Percentiles rank a stretch among this genome's conserved stretches.
Evolutionary conservation across 2,329 filamentous ascomycete species (phyloP).

Genomic region (Penicillium sp.): DNA sequence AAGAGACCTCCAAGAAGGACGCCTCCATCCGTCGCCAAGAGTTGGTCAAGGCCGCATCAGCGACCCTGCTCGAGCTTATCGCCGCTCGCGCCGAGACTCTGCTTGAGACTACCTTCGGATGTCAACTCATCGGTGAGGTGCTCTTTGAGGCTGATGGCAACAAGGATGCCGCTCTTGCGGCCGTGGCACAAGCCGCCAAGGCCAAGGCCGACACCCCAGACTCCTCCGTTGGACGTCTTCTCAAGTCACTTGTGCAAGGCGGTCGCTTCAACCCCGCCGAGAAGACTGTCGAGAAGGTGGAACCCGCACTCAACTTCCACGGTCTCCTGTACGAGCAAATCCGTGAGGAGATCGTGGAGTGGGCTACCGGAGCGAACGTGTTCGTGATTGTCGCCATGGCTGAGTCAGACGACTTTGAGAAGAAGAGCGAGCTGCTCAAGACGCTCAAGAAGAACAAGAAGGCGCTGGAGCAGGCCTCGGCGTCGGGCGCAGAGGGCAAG

Average conservation of each 20-base stretch:
- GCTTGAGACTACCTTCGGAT: constrained; percentile 74
- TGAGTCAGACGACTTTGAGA: constrained; percentile 70
- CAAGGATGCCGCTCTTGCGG: constrained; percentile 71
- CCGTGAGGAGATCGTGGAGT: constrained; percentile 70
- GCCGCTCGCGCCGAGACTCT: constrained; percentile 67
- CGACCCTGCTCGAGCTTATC: constrained; percentile 73
- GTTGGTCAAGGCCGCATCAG: constrained; percentile 71
- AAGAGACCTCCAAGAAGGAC: constrained; percentile 90
- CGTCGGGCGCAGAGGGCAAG: constrained; percentile 53
- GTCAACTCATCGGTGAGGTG: constrained; percentile 81
- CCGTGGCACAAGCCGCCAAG: constrained; percentile 55
- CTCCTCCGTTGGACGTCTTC: constrained; percentile 73
- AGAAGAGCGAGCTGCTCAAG: constrained; percentile 66
- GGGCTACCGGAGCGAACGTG: constrained; percentile 83
- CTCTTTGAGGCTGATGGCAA: constrained; percentile 75
- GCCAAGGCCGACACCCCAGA: constrained; percentile 55
- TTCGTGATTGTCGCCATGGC: constrained; percentile 82
- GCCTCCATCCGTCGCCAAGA: constrained; percentile 72
- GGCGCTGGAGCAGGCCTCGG: constrained; percentile 60
- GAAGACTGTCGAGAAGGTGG: constrained; percentile 68
- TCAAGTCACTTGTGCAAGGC: constrained; percentile 87
- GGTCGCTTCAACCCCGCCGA: constrained; percentile 77
- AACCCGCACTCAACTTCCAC: constrained; percentile 78
- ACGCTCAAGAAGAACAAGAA: constrained; percentile 72
- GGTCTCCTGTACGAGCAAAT: constrained; percentile 80